These are phyloP conservation scores for Fusarium sp. DNA, from an alignment of 2,329 filamentous ascomycete genomes.

Conservation along the genomic window DNA sequence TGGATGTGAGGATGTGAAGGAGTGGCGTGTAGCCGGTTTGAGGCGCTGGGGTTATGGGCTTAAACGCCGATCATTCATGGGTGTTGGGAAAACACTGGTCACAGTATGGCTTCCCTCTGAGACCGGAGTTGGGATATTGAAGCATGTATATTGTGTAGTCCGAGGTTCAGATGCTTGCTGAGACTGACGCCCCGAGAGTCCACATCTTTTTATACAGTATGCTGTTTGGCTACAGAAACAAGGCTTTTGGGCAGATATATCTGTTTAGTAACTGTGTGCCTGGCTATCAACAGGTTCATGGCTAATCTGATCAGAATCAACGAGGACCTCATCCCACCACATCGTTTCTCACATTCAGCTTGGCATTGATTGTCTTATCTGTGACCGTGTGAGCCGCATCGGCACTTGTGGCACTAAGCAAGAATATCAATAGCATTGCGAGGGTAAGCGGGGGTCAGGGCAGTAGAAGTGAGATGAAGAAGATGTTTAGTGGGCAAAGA, in stretches of 20 bases:
- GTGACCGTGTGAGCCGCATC: slow-evolving; percentile 19
- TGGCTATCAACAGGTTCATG: too few species aligned
- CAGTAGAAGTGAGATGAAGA: slow-evolving; percentile 11
- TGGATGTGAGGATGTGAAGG: slow-evolving; percentile 1
- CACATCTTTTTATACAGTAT: too few species aligned
- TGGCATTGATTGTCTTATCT: background rate
- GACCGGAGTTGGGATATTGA: background rate
- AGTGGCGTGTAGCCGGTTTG: slow-evolving; percentile 4
- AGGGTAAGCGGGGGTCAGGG: slow-evolving; percentile 7
- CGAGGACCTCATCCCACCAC: background rate
- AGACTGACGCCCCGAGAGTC: too few species aligned
- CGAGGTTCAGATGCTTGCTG: background rate
- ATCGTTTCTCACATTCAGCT: background rate
- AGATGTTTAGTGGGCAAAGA: slow-evolving; percentile 11
- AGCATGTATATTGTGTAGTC: background rate
- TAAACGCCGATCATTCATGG: background rate
- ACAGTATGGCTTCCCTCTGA: background rate
- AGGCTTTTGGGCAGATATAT: too few species aligned
- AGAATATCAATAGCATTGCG: slow-evolving; percentile 1
- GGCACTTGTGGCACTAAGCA: slow-evolving; percentile 5
- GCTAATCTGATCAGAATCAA: background rate
- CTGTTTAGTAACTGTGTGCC: too few species aligned
- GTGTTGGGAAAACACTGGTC: background rate
- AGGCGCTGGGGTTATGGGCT: background rate
- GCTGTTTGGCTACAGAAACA: background rate